phyloP scores from a whole-genome alignment of 2,329 filamentous ascomycete species.

The Talaromyces sp. region DNA sequence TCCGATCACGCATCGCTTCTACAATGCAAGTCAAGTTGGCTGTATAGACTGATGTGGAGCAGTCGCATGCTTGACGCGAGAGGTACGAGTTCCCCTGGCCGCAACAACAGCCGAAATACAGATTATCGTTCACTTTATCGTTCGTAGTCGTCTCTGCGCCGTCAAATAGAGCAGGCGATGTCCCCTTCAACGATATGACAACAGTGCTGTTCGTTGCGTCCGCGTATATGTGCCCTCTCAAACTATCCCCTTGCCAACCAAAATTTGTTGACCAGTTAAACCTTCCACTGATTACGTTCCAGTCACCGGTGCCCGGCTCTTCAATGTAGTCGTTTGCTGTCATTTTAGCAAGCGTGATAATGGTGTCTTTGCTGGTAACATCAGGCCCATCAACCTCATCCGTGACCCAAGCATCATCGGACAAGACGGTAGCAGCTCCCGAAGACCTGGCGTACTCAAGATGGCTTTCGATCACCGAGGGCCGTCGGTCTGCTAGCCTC shows the following conservation, averaged over 20 bases:
- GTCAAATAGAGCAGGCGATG: slow-evolving; percentile 84
- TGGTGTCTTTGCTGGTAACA: slow-evolving; percentile 75
- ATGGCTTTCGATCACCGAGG: slow-evolving; percentile 70
- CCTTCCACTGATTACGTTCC: slow-evolving; percentile 71
- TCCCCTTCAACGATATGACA: slow-evolving; percentile 90
- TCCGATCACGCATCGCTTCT: slow-evolving; percentile 69
- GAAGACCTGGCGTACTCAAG: slow-evolving; percentile 65
- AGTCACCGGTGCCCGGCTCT: slow-evolving; percentile 65
- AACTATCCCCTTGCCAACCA: slow-evolving; percentile 84
- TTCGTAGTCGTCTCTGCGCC: slow-evolving; percentile 96
- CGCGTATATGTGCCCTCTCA: slow-evolving; percentile 87
- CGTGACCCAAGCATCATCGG: slow-evolving; percentile 72
- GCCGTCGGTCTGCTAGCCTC: slow-evolving; percentile 71
- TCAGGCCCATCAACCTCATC: slow-evolving; percentile 77
- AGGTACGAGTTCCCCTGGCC: slow-evolving; percentile 85
- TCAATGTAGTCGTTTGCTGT: slow-evolving; percentile 84
- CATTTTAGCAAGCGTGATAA: slow-evolving; percentile 82
- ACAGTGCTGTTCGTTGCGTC: slow-evolving; percentile 81
- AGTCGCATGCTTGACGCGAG: slow-evolving; percentile 91
- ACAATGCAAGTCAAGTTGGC: slow-evolving; percentile 90
- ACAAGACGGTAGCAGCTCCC: slow-evolving; percentile 63
- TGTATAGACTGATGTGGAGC: slow-evolving; percentile 76
- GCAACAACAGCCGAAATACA: slow-evolving; percentile 98
- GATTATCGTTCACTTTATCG: slow-evolving; percentile 95
- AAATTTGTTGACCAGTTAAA: slow-evolving; percentile 88